Conservation (phyloP, 108 stramenopile species). For the Nitzschia palea region DNA sequence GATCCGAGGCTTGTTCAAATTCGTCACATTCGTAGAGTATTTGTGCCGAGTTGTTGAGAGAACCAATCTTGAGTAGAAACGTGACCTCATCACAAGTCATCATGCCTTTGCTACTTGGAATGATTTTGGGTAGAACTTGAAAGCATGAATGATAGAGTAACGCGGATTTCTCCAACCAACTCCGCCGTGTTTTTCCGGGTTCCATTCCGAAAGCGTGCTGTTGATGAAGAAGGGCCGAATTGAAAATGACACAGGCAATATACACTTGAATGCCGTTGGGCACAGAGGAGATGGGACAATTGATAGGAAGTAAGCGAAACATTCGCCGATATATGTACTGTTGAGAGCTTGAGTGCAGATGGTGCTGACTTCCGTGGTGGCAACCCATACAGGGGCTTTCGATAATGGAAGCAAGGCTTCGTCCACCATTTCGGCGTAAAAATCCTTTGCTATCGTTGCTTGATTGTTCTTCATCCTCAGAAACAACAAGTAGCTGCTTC, state of each 20-base stretch:
- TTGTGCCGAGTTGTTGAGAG: slow-evolving; percentile 1
- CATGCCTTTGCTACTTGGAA: not conserved
- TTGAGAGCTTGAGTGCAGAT: too few species aligned
- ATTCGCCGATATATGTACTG: not conserved
- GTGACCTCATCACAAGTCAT: not conserved
- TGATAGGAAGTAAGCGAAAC: not conserved
- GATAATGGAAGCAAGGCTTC: not conserved
- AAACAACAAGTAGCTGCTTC: not conserved
- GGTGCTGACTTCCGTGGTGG: too few species aligned
- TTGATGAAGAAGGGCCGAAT: not conserved
- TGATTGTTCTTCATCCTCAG: not conserved
- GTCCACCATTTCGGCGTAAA: not conserved
- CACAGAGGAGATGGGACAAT: not conserved
- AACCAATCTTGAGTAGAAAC: not conserved
- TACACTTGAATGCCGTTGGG: not conserved
- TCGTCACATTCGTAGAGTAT: slow-evolving; percentile 4
- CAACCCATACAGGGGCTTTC: not conserved
- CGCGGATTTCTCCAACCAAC: not conserved
- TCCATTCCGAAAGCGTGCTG: not conserved
- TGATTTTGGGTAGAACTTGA: not conserved
- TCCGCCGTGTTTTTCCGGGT: not conserved
- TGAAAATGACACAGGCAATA: not conserved
- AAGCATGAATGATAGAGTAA: not conserved
- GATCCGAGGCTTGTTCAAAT: not conserved
- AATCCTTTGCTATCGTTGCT: not conserved